Evolutionary conservation across 2,329 filamentous ascomycete species (phyloP).

Genomic region (Colletotrichum agaves): DNA sequence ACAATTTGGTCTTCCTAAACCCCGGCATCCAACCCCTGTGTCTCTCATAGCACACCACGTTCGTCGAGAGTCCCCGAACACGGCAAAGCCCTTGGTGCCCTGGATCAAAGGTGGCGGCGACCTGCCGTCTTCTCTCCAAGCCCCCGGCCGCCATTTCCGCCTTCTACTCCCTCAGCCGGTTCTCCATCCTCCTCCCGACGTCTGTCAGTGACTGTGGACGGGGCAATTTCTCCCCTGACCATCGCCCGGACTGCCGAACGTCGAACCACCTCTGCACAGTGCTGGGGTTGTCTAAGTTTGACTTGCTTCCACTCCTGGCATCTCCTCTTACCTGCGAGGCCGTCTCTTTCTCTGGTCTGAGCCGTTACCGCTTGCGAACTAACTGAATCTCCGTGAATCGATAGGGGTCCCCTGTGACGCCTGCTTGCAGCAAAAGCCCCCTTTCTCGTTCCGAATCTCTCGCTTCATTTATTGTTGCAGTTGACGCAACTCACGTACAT

Average conservation of each 20-base stretch:
- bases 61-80: constrained; percentile 4
- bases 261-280: constrained; percentile 34
- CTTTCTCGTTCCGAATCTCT: background rate
- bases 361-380: constrained; percentile 13
- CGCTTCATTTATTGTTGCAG: background rate
- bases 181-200: constrained; percentile 15
- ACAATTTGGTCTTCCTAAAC: constrained; percentile 4
- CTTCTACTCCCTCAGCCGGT: constrained; percentile 31
- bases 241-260: constrained; percentile 30
- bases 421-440: constrained; percentile 10
- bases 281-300: constrained; percentile 34
- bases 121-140: constrained; percentile 10
- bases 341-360: constrained; percentile 6
- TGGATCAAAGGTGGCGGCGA: constrained; percentile 34
- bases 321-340: constrained; percentile 11
- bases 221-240: constrained; percentile 22
- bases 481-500: background rate
- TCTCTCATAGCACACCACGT: constrained; percentile 26
- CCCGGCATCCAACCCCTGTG: constrained; percentile 23
- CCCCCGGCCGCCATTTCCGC: constrained; percentile 24
- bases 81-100: constrained; percentile 12
- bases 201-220: constrained; percentile 26
- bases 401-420: constrained; percentile 10
- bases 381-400: constrained; percentile 3
- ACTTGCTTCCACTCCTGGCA: constrained; percentile 11